Base-by-base conservation (phyloP, 2,329 filamentous ascomycete genomes). In the Trichoderma sp. region DNA sequence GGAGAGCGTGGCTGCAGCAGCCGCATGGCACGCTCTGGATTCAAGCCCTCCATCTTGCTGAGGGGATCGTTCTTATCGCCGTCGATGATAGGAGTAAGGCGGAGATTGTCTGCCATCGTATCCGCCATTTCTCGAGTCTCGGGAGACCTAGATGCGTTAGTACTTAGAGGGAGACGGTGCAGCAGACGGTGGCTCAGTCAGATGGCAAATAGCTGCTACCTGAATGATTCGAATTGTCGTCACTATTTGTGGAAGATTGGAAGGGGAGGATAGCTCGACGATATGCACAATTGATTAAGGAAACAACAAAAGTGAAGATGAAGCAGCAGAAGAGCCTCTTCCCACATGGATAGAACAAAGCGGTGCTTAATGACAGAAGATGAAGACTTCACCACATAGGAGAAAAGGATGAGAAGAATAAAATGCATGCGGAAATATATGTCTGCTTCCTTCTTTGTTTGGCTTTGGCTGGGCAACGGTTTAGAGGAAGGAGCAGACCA, bases 21-120 rank as follows among this genome's bases (percentile, higher is more conserved):
- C 2, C 67, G 77, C 57, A 62, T 67, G 7, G 61, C 74, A 15
- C 78, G 76, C 70, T 78, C 76, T 34, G 78, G 78, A 58, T 79
- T 79, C 75, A 79, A 77, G 4, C 68, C 68, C 17, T 70, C 71
- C 71, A 72, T 66, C n/a, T 43, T 34, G 36, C 23, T 9, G 4
- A 58, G 43, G 12, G 47, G 15, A 3, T 32, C 13, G 6, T 28
- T 7, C 15, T 28, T 8, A 13, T 7, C 3, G 57, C 15, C 26
- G 13, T 28, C 6, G n/a, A 57, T 4, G 17, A 58, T 43, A 17
- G 53, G 39, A n/a, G 53, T 12, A 17, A 67, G 64, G 15, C 64
- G 53, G 23, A 34, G 36, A 11, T 20, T 23, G 13, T 53, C 39
- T 5, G 39, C 17, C 17, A n/a, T 43, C 17, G 39, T n/a, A 2